Conservation (phyloP, 1,284 basidiomycete genomes). For the Tylopilus sp. region DNA sequence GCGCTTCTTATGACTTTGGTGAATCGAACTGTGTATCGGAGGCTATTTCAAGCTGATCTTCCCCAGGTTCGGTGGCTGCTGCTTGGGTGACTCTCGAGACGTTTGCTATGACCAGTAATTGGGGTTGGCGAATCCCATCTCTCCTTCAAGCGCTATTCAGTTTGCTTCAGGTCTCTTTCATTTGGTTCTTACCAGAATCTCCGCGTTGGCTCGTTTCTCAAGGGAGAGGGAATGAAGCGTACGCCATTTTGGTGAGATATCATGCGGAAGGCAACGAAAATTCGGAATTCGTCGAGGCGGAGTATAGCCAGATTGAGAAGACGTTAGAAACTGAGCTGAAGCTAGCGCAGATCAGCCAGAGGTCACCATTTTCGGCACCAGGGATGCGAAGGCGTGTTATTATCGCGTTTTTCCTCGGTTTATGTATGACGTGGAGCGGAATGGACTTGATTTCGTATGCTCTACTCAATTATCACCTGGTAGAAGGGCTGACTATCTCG, state of each 20-base stretch:
- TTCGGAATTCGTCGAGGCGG: conserved; percentile 31
- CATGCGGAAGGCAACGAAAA: conserved; percentile 27
- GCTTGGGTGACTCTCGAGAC: conserved; percentile 58
- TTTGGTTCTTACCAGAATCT: conserved; percentile 66
- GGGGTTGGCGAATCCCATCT: conserved; percentile 43
- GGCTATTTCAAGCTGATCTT: background rate
- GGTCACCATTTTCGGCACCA: background rate
- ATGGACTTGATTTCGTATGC: conserved; percentile 21
- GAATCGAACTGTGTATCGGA: background rate
- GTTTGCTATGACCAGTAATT: conserved; percentile 58
- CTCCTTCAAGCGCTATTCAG: conserved; percentile 62
- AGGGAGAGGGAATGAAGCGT: conserved; percentile 54
- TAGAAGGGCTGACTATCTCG: background rate
- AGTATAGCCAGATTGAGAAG: conserved; percentile 59
- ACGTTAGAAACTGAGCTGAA: conserved; percentile 40
- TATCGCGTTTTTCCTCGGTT: conserved; percentile 44
- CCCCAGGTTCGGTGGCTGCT: conserved; percentile 21
- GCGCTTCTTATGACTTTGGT: conserved; percentile 16
- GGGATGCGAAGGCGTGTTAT: conserved; percentile 7
- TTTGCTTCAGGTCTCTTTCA: conserved; percentile 57
- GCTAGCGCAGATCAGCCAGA: background rate
- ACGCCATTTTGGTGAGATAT: conserved; percentile 26
- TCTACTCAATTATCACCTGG: no score
- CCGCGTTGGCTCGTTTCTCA: conserved; percentile 70
- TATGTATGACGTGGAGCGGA: conserved; percentile 58